Evolutionary conservation across 306 rosid genomes (phyloP).

Genomic region (Prunus salicina): DNA sequence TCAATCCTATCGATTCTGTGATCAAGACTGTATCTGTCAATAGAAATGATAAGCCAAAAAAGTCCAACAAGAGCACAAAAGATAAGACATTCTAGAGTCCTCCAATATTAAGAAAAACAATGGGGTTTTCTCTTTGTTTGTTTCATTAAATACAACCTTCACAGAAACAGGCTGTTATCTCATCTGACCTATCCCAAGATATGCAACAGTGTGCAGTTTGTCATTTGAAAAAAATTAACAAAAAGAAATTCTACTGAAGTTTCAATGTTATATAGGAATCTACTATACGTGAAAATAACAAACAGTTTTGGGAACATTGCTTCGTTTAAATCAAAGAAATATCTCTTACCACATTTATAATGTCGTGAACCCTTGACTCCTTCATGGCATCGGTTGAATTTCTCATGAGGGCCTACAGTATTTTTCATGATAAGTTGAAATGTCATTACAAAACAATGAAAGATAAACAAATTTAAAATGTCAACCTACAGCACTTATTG

Average conservation of each 20-base stretch:
- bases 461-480: not conserved
- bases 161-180: not conserved
- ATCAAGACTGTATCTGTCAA: not conserved
- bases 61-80: not conserved
- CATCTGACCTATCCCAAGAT: not conserved
- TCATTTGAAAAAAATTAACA: not conserved
- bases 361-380: conserved; percentile 72
- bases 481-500: not conserved
- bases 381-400: conserved; percentile 90
- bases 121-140: not conserved
- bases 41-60: conserved; percentile 1
- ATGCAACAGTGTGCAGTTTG: not conserved
- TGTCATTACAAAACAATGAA: conserved; percentile 15
- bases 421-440: conserved; percentile 23
- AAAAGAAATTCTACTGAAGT: not conserved
- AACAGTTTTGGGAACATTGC: not conserved
- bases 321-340: not conserved
- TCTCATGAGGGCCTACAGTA: conserved; percentile 76
- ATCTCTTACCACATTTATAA: conserved; percentile 67
- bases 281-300: not conserved
- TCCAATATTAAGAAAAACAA: not conserved
- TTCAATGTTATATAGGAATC: not conserved
- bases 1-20: not conserved
- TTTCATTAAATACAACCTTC: conserved; percentile 2
- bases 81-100: not conserved